Evolutionary conservation across 106 monocot genomes (phyloP).

Genomic region (Dendrobium officinale): DNA sequence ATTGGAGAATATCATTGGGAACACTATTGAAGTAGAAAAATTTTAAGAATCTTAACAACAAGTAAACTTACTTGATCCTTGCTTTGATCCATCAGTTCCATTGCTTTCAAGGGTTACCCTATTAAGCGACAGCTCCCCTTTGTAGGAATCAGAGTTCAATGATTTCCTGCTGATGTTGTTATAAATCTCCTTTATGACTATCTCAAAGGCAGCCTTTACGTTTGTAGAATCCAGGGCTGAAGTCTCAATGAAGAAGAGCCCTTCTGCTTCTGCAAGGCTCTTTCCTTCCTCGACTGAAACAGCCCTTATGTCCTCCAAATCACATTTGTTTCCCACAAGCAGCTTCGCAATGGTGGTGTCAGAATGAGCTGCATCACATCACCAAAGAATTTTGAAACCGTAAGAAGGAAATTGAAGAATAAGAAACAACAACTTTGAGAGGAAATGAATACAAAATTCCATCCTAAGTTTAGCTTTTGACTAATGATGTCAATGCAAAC

Average conservation of each 20-base stretch:
- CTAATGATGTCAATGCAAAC: too few relatives aligned
- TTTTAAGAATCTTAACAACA: conserved; percentile 14
- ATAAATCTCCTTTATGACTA: conserved; percentile 36
- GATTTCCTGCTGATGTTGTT: conserved; percentile 20
- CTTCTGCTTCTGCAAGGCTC: conserved; percentile 40
- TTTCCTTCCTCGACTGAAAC: conserved; percentile 51
- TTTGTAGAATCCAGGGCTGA: conserved; percentile 55
- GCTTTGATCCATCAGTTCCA: conserved; percentile 12
- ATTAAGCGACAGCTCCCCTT: conserved; percentile 22
- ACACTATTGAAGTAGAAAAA: neutral
- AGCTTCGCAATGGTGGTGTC: conserved; percentile 40
- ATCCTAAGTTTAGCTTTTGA: too few relatives aligned
- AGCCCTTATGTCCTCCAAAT: conserved; percentile 38
- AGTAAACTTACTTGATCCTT: conserved; percentile 10
- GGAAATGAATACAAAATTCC: too few relatives aligned
- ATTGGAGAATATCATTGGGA: neutral
- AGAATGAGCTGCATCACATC: conserved; percentile 38
- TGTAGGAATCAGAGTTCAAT: conserved; percentile 41
- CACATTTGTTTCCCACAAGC: conserved; percentile 58
- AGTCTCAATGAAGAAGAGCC: conserved; percentile 56
- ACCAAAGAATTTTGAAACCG: neutral
- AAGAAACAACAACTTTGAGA: neutral
- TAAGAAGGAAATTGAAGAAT: neutral
- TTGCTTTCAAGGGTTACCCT: conserved; percentile 17
- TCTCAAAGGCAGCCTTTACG: conserved; percentile 45